Conservation (phyloP, 805 yeast species). For the Schwanniomyces vanrijiae region DNA sequence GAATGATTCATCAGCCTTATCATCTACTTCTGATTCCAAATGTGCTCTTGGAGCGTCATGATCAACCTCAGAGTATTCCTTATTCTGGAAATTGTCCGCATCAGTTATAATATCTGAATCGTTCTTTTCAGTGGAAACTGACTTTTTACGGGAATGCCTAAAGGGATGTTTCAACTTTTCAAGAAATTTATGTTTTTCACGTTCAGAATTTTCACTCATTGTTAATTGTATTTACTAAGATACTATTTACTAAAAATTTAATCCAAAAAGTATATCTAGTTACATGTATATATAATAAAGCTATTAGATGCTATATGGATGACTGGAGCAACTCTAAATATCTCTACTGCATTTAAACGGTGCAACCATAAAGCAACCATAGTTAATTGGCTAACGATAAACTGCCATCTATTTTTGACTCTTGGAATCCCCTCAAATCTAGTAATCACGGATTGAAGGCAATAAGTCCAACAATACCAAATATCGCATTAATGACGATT, state of each 20-base stretch:
- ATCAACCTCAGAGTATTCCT: not conserved
- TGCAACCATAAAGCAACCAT: not conserved
- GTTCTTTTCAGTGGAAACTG: not conserved
- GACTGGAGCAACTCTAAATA: not conserved
- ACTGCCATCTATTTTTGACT: not conserved
- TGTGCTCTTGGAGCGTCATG: not conserved
- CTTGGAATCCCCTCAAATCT: not conserved
- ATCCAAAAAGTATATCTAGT: not conserved
- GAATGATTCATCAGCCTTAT: not conserved
- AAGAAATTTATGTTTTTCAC: conserved; percentile 18
- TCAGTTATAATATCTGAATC: not conserved
- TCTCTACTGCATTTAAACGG: not conserved
- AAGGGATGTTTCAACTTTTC: conserved; percentile 24
- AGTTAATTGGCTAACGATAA: not conserved
- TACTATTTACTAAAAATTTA: not conserved
- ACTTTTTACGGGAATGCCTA: conserved; percentile 9
- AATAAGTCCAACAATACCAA: not conserved
- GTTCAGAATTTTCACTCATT: conserved; percentile 4
- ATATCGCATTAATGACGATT: not conserved
- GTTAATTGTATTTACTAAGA: not conserved
- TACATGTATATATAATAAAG: not conserved
- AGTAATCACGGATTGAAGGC: not conserved
- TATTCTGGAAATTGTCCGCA: not conserved
- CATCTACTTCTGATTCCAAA: not conserved
- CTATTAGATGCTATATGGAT: not conserved